These are phyloP conservation scores for Dendrobium officinale DNA, from an alignment of 106 monocot species.

Conservation along the genomic window DNA sequence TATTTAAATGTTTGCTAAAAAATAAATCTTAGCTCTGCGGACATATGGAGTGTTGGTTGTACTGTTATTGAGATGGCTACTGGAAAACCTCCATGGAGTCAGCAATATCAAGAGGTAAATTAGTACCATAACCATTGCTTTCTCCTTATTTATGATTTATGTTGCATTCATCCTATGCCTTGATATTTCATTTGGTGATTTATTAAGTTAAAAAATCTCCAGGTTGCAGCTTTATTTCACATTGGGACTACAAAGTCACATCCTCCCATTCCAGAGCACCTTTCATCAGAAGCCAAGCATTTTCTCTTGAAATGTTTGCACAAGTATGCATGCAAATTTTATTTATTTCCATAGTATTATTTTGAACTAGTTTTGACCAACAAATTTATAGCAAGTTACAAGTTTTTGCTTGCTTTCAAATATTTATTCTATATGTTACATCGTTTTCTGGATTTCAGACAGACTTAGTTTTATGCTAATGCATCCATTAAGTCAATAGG, in stretches of 20 bases:
- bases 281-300: conserved; percentile 81
- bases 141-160: not conserved
- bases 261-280: conserved; percentile 94
- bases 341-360: not conserved
- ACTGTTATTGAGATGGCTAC: conserved; percentile 99
- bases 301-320: conserved; percentile 98
- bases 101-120: conserved; percentile 84
- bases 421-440: not conserved
- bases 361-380: not conserved
- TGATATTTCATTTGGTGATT: not conserved
- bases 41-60: conserved; percentile 99
- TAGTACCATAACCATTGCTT: not conserved
- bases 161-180: not conserved
- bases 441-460: not conserved
- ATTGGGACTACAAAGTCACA: conserved; percentile 96
- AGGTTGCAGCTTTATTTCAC: conserved; percentile 92
- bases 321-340: conserved; percentile 38
- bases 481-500: not conserved
- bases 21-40: conserved; percentile 62
- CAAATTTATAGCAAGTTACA: not conserved
- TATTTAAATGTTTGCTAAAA: not conserved
- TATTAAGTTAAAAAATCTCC: conserved; percentile 8
- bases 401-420: not conserved
- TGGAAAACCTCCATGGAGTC: conserved; percentile 99
- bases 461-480: not conserved